Percentiles rank a stretch among this genome's conserved stretches.
Evolutionary conservation across 371 early-diverging fungal genomes (phyloP).

Genomic region (Mucor ambiguus): DNA sequence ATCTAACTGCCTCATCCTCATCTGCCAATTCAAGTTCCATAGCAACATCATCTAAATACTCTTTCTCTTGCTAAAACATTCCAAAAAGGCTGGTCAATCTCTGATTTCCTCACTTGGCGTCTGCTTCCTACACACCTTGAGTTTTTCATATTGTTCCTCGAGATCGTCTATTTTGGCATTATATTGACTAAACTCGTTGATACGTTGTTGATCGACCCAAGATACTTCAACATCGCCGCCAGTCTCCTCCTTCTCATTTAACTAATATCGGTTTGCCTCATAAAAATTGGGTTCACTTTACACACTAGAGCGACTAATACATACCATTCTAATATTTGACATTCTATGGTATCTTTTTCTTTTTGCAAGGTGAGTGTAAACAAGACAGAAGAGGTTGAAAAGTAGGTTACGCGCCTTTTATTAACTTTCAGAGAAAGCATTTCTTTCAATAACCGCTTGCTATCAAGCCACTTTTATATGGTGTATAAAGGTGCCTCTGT

Average conservation of each 20-base stretch:
- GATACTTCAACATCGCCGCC: slow-evolving; percentile 88
- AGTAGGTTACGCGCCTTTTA: neutral
- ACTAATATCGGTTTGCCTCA: slow-evolving; percentile 13
- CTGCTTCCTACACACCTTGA: slow-evolving; percentile 63
- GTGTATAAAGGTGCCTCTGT: neutral
- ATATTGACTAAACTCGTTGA: slow-evolving; percentile 91
- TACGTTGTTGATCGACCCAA: slow-evolving; percentile 93
- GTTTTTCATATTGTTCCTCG: slow-evolving; percentile 77
- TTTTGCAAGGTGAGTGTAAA: neutral
- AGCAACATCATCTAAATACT: slow-evolving; percentile 90
- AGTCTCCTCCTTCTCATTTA: slow-evolving; percentile 72
- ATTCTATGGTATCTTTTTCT: slow-evolving; percentile 11
- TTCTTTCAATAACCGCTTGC: neutral
- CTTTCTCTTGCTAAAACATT: slow-evolving; percentile 72
- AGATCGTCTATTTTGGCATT: slow-evolving; percentile 78
- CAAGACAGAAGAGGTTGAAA: neutral
- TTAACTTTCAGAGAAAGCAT: neutral
- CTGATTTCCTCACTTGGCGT: neutral
- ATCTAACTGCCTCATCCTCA: slow-evolving; percentile 86
- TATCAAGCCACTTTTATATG: neutral
- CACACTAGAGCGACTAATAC: neutral
- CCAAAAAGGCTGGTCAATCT: neutral
- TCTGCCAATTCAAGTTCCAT: slow-evolving; percentile 91
- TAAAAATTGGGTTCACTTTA: neutral
- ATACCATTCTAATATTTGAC: slow-evolving; percentile 38